Evolutionary conservation across 192 early-diverging fungal genomes (phyloP).

Genomic region (Entomortierella chlamydospora): DNA sequence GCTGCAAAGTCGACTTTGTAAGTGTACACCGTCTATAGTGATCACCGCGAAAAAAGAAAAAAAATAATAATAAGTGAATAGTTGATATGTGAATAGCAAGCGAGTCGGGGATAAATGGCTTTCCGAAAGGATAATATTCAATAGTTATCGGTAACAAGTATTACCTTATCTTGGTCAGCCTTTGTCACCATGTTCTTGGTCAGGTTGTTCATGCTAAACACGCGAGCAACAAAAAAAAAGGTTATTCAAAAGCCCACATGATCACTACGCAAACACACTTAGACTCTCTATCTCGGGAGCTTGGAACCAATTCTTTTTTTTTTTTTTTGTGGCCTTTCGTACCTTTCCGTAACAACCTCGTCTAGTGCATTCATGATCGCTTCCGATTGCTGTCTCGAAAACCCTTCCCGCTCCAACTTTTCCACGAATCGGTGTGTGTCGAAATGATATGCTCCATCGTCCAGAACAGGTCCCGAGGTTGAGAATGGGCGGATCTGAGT

Average conservation of each 20-base stretch:
- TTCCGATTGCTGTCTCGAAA: conserved; percentile 74
- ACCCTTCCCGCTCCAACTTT: conserved; percentile 78
- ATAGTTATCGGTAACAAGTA: no score
- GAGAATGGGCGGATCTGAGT: conserved; percentile 27
- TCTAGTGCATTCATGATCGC: conserved; percentile 80
- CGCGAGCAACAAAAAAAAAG: conserved; percentile 1
- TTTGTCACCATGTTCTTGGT: conserved; percentile 80
- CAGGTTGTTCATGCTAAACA: conserved; percentile 68
- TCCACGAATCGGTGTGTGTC: conserved; percentile 86
- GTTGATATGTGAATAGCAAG: background rate
- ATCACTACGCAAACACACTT: no score
- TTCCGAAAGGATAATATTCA: no score
- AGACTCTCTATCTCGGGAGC: no score
- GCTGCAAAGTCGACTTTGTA: conserved; percentile 92
- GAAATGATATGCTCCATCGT: conserved; percentile 64
- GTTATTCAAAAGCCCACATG: background rate
- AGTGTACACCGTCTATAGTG: conserved; percentile 78
- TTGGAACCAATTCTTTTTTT: no score
- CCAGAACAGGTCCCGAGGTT: conserved; percentile 9
- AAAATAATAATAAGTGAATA: background rate
- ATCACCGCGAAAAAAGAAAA: background rate
- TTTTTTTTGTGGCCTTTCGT: no score
- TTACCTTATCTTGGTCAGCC: conserved; percentile 82
- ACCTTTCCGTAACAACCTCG: conserved; percentile 81
- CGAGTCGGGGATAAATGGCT: background rate